phyloP scores from a whole-genome alignment of 176 grass and related monocot genomes.

The maize (Zea mays) region Zm-B73-REFERENCE-NAM-5.0 NC_050097.1:25387001-25387500 shows the following conservation, averaged over 20 bases:
- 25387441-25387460: not conserved
- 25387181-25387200: not conserved
- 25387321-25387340: not conserved
- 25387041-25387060: constrained; percentile 14
- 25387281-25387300: not conserved
- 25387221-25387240: constrained; percentile 9
- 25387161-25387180: not conserved
- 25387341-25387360: not conserved
- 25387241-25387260: not conserved
- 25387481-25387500: not conserved
- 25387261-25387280: constrained; percentile 6
- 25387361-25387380: constrained; percentile 8
- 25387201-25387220: not conserved
- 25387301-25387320: not conserved
- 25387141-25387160: not conserved
- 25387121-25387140: constrained; percentile 3
- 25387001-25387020: not conserved
- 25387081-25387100: not conserved
- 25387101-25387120: constrained; percentile 1
- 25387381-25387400: not conserved
- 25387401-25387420: not conserved
- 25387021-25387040: not conserved
- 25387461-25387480: not conserved
- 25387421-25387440: not conserved
- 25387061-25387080: not conserved